Conservation (phyloP, 495 filamentous ascomycete genomes). For the Penicillium crystallinum region DNA sequence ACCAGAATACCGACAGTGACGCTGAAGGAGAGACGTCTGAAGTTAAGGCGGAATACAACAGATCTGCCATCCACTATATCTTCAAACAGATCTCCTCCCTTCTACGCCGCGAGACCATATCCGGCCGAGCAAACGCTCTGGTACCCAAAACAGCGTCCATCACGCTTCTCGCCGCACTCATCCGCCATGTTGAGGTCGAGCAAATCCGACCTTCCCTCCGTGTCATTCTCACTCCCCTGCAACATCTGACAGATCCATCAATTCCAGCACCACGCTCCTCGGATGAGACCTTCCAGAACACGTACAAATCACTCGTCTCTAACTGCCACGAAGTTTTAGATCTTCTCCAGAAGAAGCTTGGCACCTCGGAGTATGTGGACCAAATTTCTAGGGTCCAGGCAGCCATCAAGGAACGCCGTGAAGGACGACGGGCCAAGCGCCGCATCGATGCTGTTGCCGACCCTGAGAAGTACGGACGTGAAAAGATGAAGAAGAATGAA, state of each 20-base stretch:
- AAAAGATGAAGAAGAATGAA: slow-evolving; percentile 82
- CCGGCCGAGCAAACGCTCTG: slow-evolving; percentile 54
- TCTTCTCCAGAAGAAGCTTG: slow-evolving; percentile 72
- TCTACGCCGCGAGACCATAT: slow-evolving; percentile 68
- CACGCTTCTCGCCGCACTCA: slow-evolving; percentile 60
- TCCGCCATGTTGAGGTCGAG: slow-evolving; percentile 49
- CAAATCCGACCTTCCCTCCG: slow-evolving; percentile 54
- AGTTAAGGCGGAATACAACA: slow-evolving; percentile 14
- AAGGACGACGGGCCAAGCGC: slow-evolving; percentile 71
- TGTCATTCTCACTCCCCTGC: slow-evolving; percentile 70
- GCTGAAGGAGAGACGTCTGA: slow-evolving; percentile 28
- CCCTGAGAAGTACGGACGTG: slow-evolving; percentile 69
- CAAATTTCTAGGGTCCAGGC: slow-evolving; percentile 64
- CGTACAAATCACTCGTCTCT: slow-evolving; percentile 60
- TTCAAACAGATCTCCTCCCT: slow-evolving; percentile 70
- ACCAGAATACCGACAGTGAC: slow-evolving; percentile 29
- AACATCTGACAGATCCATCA: slow-evolving; percentile 74
- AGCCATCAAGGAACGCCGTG: slow-evolving; percentile 60
- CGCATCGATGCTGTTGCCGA: slow-evolving; percentile 77
- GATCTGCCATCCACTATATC: slow-evolving; percentile 62
- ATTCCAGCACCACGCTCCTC: slow-evolving; percentile 62
- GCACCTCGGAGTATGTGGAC: slow-evolving; percentile 69
- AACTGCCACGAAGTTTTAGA: slow-evolving; percentile 70
- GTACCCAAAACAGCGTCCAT: slow-evolving; percentile 72
- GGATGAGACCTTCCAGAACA: slow-evolving; percentile 60